Conservation (phyloP, 805 yeast species). For the Metschnikowia kofuensis region DNA sequence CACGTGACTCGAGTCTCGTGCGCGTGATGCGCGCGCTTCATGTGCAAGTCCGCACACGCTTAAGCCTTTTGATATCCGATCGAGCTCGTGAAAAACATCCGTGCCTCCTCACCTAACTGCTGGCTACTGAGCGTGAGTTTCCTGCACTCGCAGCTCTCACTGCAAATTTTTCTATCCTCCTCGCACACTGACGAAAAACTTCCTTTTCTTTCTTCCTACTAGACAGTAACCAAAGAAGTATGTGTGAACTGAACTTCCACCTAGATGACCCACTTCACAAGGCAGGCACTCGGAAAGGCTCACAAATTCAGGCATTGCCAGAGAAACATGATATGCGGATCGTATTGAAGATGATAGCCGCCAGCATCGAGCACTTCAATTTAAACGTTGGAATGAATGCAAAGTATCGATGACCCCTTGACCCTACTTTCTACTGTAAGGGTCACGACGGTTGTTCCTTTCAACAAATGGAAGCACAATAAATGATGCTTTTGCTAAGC, state of each 20-base stretch:
- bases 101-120: slow-evolving; percentile 10
- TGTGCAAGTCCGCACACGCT: no score
- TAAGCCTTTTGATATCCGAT: no score
- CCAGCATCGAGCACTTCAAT: no score
- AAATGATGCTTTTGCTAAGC: no score
- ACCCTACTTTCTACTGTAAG: no score
- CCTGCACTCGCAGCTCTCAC: slow-evolving; percentile 12
- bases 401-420: no score
- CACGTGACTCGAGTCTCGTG: neutral
- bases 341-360: no score
- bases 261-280: neutral
- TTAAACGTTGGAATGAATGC: no score
- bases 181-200: slow-evolving; percentile 9
- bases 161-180: slow-evolving; percentile 15
- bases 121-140: neutral
- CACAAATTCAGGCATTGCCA: no score
- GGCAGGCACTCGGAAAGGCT: neutral
- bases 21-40: neutral
- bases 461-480: no score
- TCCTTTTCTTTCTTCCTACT: slow-evolving; percentile 17
- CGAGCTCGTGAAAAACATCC: slow-evolving; percentile 3
- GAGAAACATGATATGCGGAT: no score
- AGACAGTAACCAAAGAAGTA: slow-evolving; percentile 21
- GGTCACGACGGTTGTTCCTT: no score
- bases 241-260: slow-evolving; percentile 8